phyloP scores from a whole-genome alignment of 805 yeast species.

The Candida caryicola region DNA sequence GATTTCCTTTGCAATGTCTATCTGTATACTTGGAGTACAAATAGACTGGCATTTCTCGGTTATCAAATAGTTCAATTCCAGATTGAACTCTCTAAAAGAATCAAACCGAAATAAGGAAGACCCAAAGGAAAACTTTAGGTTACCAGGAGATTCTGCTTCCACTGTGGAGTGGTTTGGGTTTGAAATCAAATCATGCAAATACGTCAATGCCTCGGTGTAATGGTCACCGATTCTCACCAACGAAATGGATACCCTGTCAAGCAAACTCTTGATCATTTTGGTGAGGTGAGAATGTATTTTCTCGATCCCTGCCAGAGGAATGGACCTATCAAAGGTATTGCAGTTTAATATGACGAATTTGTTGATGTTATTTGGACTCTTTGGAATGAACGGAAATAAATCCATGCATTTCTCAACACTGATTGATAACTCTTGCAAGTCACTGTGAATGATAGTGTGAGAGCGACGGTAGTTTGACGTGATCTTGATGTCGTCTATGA shows the following conservation, averaged over 20 bases:
- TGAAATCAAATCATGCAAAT: conserved; percentile 10
- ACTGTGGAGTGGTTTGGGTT: conserved; percentile 12
- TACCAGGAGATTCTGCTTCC: not conserved
- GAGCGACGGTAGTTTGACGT: conserved; percentile 14
- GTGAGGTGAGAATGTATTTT: not conserved
- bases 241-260: conserved; percentile 21
- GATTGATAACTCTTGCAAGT: conserved; percentile 21
- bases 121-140: conserved; percentile 14
- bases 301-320: conserved; percentile 3
- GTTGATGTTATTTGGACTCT: conserved; percentile 8
- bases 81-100: conserved; percentile 16
- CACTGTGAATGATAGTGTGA: conserved; percentile 12
- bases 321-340: conserved; percentile 5
- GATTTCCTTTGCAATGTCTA: conserved; percentile 15
- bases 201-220: conserved; percentile 16
- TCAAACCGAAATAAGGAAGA: conserved; percentile 17
- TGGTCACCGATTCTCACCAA: conserved; percentile 22
- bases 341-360: conserved; percentile 11
- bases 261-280: conserved; percentile 8
- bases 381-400: conserved; percentile 25
- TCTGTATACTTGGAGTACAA: conserved; percentile 21
- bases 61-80: conserved; percentile 12
- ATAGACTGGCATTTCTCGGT: conserved; percentile 14
- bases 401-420: conserved; percentile 27
- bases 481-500: conserved; percentile 37